Conservation (phyloP, 371 early-diverging fungal species). For the Amoeboaphelidium protococcarum region DNA sequence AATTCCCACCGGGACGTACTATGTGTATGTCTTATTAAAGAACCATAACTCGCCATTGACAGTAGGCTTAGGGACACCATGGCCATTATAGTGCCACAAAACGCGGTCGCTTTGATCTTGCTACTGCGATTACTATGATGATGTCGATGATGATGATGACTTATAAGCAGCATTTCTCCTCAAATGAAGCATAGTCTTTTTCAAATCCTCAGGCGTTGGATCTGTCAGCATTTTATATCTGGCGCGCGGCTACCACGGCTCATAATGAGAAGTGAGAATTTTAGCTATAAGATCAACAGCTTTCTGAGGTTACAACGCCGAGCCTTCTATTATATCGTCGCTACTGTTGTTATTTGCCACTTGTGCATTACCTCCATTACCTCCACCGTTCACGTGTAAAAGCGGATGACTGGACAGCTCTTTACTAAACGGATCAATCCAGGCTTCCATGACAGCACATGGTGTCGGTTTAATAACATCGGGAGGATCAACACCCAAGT, state of each 20-base stretch:
- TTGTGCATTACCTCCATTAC: no score
- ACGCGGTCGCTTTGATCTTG: constrained; percentile 83
- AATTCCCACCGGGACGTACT: constrained; percentile 82
- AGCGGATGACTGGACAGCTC: no score
- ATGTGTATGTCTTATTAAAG: constrained; percentile 84
- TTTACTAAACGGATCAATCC: constrained; percentile 90
- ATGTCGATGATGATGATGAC: no score
- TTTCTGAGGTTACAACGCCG: constrained; percentile 38
- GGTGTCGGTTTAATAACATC: constrained; percentile 66
- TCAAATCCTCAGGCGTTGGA: constrained; percentile 70
- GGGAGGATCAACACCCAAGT: constrained; percentile 88
- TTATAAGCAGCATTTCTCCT: constrained; percentile 56
- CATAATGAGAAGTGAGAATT: constrained; percentile 70
- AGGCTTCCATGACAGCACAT: constrained; percentile 72
- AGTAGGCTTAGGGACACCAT: constrained; percentile 89
- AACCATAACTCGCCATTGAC: constrained; percentile 91
- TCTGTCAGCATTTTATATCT: constrained; percentile 58
- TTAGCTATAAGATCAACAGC: constrained; percentile 67
- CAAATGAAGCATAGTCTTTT: constrained; percentile 52
- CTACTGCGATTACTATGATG: no score
- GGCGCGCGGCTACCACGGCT: constrained; percentile 61
- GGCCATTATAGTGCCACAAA: constrained; percentile 91
- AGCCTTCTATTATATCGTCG: no score
- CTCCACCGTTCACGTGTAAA: no score
- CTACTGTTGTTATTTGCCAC: neutral